Evolutionary conservation across 176 grass and related monocot species (phyloP).

Genomic region (barley (Hordeum vulgare)): MorexV3_pseudomolecules_assembly NC_058524.1:390708280-390708779

Average conservation of each 20-base stretch:
- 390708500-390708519: background rate
- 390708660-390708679: conserved; percentile 90
- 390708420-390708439: background rate
- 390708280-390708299: conserved; percentile 70
- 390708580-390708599: background rate
- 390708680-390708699: conserved; percentile 82
- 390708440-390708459: background rate
- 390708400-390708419: background rate
- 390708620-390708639: background rate
- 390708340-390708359: conserved; percentile 25
- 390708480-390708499: background rate
- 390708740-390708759: background rate
- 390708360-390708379: background rate
- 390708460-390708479: background rate
- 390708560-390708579: background rate
- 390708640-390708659: conserved; percentile 49
- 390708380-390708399: background rate
- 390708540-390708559: background rate
- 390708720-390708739: background rate
- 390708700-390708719: conserved; percentile 35
- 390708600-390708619: background rate
- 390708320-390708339: conserved; percentile 84
- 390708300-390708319: conserved; percentile 60
- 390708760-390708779: conserved; percentile 15
- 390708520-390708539: background rate